These are phyloP conservation scores for Closterium sp. DNA, from an alignment of 139 green algal genomes.

Conservation along the genomic window DNA sequence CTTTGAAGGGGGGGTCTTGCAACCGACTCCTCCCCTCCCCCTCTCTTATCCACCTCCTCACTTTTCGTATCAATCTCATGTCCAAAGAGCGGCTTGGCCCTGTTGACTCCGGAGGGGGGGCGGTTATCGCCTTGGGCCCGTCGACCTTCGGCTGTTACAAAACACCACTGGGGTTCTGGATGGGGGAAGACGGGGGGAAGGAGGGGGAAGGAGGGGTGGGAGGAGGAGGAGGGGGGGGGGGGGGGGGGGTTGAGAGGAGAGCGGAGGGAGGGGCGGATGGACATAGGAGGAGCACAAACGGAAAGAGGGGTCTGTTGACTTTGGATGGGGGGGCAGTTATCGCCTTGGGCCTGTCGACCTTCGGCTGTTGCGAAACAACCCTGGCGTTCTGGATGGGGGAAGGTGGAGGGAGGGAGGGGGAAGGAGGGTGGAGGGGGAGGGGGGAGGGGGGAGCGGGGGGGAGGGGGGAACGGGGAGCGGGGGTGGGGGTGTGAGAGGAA, in stretches of 20 bases:
- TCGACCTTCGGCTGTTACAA: no score
- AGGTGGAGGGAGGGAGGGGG: not conserved
- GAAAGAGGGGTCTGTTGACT: no score
- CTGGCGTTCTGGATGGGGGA: not conserved
- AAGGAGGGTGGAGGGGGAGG: not conserved
- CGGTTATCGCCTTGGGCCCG: not conserved
- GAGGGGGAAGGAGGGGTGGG: not conserved
- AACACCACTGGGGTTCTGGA: not conserved
- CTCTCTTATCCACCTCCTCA: not conserved
- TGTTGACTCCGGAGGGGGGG: no score
- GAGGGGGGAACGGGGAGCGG: not conserved
- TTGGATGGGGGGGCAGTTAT: no score
- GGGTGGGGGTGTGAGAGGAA: no score
- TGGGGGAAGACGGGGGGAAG: not conserved
- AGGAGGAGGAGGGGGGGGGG: not conserved
- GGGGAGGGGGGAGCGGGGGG: not conserved
- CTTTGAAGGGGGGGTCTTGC: no score
- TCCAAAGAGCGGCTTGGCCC: no score
- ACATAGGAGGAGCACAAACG: no score
- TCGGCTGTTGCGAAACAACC: no score
- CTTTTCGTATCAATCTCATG: no score
- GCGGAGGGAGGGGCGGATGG: not conserved
- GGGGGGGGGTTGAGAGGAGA: not conserved
- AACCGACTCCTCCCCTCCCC: no score
- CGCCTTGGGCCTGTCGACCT: not conserved